A percentile compares a stretch with the other conserved stretches of the same genome.
These are phyloP conservation scores for Daldinia concentrica DNA, from an alignment of 495 filamentous ascomycete genomes.

Conservation along the genomic window DNA sequence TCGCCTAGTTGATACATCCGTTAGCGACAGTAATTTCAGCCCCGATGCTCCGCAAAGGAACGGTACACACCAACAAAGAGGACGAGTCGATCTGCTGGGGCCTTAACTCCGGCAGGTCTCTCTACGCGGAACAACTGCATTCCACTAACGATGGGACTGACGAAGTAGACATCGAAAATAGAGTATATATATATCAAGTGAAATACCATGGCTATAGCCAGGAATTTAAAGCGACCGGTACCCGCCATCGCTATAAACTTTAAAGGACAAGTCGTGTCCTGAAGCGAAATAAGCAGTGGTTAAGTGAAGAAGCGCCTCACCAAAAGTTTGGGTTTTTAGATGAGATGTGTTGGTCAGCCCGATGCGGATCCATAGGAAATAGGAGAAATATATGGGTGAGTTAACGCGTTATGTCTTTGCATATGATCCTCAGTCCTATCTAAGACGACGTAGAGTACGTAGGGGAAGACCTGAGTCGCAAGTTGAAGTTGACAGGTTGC, in stretches of 20 bases:
- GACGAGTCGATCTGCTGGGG: conserved; percentile 89
- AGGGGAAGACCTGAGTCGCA: background rate
- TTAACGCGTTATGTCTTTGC: conserved; percentile 5
- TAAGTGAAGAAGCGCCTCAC: conserved; percentile 5
- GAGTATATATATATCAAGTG: conserved; percentile 95
- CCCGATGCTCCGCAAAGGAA: background rate
- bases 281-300: conserved; percentile 20
- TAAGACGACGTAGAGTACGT: conserved; percentile 5
- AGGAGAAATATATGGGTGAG: conserved; percentile 7
- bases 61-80: conserved; percentile 83
- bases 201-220: conserved; percentile 91
- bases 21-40: conserved; percentile 27
- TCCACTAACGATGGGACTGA: conserved; percentile 95
- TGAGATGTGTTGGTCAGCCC: conserved; percentile 16
- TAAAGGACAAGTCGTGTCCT: conserved; percentile 16
- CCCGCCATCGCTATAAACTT: conserved; percentile 69
- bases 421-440: conserved; percentile 26
- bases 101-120: conserved; percentile 64
- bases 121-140: conserved; percentile 85
- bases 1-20: conserved; percentile 66
- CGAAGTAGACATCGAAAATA: conserved; percentile 99
- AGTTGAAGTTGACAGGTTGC: conserved; percentile 27
- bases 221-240: conserved; percentile 84
- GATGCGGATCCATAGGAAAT: conserved; percentile 30
- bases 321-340: conserved; percentile 3